Evolutionary conservation across 2,329 filamentous ascomycete species (phyloP).

Genomic region (Cladosporium sp.): DNA sequence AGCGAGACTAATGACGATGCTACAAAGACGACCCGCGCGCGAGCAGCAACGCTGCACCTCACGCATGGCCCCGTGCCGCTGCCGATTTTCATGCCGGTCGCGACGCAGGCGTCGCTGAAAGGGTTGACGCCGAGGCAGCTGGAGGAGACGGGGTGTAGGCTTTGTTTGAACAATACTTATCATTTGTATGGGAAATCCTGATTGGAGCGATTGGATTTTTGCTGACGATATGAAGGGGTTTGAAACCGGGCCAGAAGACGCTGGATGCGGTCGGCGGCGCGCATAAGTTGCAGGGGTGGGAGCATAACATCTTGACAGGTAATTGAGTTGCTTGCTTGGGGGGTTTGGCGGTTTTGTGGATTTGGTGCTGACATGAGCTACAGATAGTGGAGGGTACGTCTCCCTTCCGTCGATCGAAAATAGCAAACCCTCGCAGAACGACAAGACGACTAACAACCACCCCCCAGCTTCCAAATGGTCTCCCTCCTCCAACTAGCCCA

Average conservation of each 20-base stretch:
- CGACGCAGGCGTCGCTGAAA: conserved; percentile 92
- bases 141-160: conserved; percentile 76
- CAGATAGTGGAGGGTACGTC: conserved; percentile 43
- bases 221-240: conserved; percentile 45
- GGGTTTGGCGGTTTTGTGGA: neutral
- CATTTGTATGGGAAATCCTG: no score
- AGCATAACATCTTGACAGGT: conserved; percentile 83
- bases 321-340: conserved; percentile 1
- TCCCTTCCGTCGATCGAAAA: conserved; percentile 14
- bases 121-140: conserved; percentile 88
- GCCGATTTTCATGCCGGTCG: conserved; percentile 97
- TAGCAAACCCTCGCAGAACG: neutral
- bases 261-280: conserved; percentile 84
- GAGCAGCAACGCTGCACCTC: conserved; percentile 78
- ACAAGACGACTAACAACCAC: neutral
- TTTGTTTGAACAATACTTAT: conserved; percentile 98
- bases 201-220: no score
- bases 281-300: conserved; percentile 92
- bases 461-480: conserved; percentile 95
- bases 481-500: conserved; percentile 87
- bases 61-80: conserved; percentile 88
- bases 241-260: conserved; percentile 89
- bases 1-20: conserved; percentile 1
- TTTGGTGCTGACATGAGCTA: conserved; percentile 8
- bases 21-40: conserved; percentile 82